Conservation (phyloP, 2,329 filamentous ascomycete species). For the Lachnellula arida region DNA sequence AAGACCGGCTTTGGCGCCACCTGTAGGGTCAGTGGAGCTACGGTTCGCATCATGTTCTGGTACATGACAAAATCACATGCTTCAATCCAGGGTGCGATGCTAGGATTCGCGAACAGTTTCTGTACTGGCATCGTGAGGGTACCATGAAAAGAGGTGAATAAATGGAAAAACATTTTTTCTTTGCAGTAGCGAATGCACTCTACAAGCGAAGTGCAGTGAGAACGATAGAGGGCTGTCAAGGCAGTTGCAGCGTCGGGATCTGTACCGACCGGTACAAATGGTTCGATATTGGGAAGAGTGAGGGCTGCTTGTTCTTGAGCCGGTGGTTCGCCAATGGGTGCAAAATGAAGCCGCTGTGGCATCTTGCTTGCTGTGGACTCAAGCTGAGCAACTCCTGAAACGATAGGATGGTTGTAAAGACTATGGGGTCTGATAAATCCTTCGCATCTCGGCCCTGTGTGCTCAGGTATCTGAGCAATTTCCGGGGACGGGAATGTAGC, state of each 20-base stretch:
- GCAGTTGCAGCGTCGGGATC: conserved; percentile 85
- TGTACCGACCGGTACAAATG: conserved; percentile 74
- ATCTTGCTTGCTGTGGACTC: conserved; percentile 55
- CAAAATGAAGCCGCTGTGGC: conserved; percentile 55
- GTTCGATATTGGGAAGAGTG: conserved; percentile 77
- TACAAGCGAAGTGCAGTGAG: conserved; percentile 91
- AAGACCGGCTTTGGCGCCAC: conserved; percentile 85
- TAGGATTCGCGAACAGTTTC: conserved; percentile 78
- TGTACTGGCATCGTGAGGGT: conserved; percentile 96
- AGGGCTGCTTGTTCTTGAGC: conserved; percentile 66
- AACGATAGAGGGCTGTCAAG: conserved; percentile 81
- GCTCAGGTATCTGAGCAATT: conserved; percentile 32
- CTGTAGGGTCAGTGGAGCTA: conserved; percentile 83
- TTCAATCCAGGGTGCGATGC: conserved; percentile 86
- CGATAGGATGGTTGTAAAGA: conserved; percentile 56
- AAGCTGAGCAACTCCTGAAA: conserved; percentile 54
- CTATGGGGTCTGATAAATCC: conserved; percentile 41
- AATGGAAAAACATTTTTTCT: conserved; percentile 92
- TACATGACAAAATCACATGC: conserved; percentile 95
- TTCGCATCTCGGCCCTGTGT: conserved; percentile 23
- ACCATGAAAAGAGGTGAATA: conserved; percentile 92
- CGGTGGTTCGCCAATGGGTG: conserved; percentile 49
- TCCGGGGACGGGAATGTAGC: conserved; percentile 39
- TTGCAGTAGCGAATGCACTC: conserved; percentile 96
- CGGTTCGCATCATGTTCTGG: conserved; percentile 91